Evolutionary conservation across 306 rosid species (phyloP), one percentile per base, ranked within the genome.

Genomic region (Rubus idaeus): DNA sequence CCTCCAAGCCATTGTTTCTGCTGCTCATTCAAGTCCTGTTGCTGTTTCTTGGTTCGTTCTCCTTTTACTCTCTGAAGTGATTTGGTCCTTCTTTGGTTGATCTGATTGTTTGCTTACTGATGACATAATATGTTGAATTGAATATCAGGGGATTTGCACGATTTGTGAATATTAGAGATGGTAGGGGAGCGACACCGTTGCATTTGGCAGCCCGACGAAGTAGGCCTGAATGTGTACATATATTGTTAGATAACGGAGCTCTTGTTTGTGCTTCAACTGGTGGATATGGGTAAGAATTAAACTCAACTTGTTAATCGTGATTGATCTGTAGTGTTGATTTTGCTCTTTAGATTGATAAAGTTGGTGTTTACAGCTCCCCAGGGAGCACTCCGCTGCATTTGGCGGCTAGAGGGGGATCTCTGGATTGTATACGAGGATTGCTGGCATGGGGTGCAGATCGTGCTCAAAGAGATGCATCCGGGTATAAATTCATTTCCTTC

Each of bases 391-490:
- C 99, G 44, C 98, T 96, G 74, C 99, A 96, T 88, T 83, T 96
- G 71, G 99, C 99, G 11, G 99, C 98, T 56, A 90, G 94, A 85
- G 99, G 97, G 30, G 98, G 99, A 23, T 92, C 97, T 78, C 70
- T 91, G 57, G 97, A 96, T 82, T 96, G 99, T 83, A 86, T 96
- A 70, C 85, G 99, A 0, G 92, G 85, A 77, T 61, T 96, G 42
- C 81, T 96, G 75, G 99, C 98, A 5, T 96, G 99, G 99, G 99
- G 99, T 49, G 99, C 97, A 3, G 99, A 92, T 86, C 98, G 99
- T 45, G 78, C 87, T 78, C 98, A 96, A 65, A 85, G 97, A 69
- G 99, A 96, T 91, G 86, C 91, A 37, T 83, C 97, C 0, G 99
- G 99, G 99, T 96, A 95, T 78, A 20, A 20, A 62, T 3, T 45